These are phyloP conservation scores for Boletellus ananas DNA, from an alignment of 768 basidiomycete species.

Conservation along the genomic window DNA sequence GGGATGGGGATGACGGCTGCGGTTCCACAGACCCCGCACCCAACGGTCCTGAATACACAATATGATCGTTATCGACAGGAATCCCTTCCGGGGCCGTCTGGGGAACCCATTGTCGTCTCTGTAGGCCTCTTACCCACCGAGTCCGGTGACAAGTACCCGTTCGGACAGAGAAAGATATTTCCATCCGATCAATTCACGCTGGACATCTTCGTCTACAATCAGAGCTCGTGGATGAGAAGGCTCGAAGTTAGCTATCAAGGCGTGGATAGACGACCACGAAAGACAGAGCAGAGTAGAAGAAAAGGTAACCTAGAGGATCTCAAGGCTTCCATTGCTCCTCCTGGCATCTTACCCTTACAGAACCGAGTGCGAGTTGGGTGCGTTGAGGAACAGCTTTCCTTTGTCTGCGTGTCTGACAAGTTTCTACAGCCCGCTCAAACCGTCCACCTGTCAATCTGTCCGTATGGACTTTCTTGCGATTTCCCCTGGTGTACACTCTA, in stretches of 20 bases:
- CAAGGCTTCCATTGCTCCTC: conserved; percentile 32
- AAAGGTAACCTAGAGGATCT: conserved; percentile 25
- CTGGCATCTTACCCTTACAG: conserved; percentile 72
- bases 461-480: conserved; percentile 83
- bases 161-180: conserved; percentile 50
- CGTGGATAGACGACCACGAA: conserved; percentile 40
- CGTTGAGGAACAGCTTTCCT: conserved; percentile 26
- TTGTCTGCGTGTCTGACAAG: conserved; percentile 1
- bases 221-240: conserved; percentile 67
- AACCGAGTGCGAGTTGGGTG: conserved; percentile 78
- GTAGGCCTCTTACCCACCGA: conserved; percentile 46
- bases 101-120: conserved; percentile 67
- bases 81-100: conserved; percentile 17
- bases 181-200: conserved; percentile 74
- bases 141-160: conserved; percentile 7
- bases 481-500: conserved; percentile 72
- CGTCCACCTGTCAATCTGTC: conserved; percentile 80
- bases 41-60: conserved; percentile 41
- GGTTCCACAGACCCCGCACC: conserved; percentile 53
- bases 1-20: conserved; percentile 33
- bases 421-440: conserved; percentile 63
- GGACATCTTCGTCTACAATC: conserved; percentile 87
- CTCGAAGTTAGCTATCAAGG: conserved; percentile 75
- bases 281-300: conserved; percentile 31
- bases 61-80: conserved; percentile 32